Base-by-base conservation (phyloP, 1,139 yeast species). In the Yamadazyma jaroonii region DNA sequence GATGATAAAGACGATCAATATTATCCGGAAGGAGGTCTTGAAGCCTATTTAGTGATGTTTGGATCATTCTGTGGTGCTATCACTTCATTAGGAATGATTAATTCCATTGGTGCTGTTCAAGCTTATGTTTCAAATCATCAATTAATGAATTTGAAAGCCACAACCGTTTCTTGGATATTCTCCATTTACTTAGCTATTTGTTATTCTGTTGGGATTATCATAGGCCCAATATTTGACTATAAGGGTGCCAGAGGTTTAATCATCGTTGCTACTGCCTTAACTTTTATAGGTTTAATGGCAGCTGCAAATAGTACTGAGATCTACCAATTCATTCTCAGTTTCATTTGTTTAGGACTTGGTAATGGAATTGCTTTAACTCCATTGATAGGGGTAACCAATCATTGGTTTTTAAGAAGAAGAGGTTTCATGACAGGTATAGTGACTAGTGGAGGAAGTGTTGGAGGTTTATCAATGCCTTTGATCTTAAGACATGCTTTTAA, bases 21-120 rank as follows among this genome's bases (percentile, higher is more conserved):
- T 20, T 75, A 68, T 47, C 92, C 92, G 0, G 86, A 82, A 45
- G 85, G 87, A 3, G 87, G 85, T 0, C 38, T 55, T 25, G 48
- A 55, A 37, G 84, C 85, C 1, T 78, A 83, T 71, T 45, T 64
- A 4, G 85, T 78, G 0, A 80, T 82, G 0, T 56, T 80, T 7
- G 89, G 88, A 1, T 72, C 82, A 1, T 79, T 79, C 55, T 59
- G 75, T 34, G 81, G 84, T 1, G 61, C 77, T 27, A 58, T 76
- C 6, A 73, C 77, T 6, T 69, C 73, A 3, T 76, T 82, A 50
- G 89, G 88, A 2, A 52, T 81, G 26, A 64, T 76, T 41, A 81
- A 80, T 48, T 61, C 83, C 3, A 65, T 75, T 21, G 86, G 87
- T 39, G 81, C 79, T 9, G 66, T 81, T 17, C 84, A 81, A 53